A percentile compares a stretch with the other conserved stretches of the same genome.
phyloP scores from a whole-genome alignment of 169 alveolate genomes.

The Perkinsus marinus region DNA sequence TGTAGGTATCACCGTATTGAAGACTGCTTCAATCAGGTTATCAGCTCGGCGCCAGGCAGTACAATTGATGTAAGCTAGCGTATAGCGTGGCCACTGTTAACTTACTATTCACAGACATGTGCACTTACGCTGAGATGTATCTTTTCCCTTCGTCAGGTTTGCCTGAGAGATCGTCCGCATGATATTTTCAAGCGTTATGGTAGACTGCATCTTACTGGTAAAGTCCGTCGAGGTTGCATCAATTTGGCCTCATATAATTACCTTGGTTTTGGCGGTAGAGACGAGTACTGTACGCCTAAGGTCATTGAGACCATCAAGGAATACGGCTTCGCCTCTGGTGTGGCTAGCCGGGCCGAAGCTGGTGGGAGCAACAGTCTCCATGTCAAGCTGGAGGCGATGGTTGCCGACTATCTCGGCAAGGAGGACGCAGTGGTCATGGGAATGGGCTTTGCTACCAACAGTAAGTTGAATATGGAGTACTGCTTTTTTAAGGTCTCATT shows the following conservation, averaged over 20 bases:
- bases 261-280: constrained; percentile 8
- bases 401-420: constrained; percentile 5
- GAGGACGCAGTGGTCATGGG: constrained; percentile 7
- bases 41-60: neutral
- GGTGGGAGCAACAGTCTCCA: constrained; percentile 2
- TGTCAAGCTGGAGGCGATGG: constrained; percentile 1
- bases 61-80: neutral
- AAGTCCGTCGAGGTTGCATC: neutral
- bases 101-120: too few species aligned
- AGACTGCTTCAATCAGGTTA: neutral
- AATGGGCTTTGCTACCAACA: constrained; percentile 6
- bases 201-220: neutral
- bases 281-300: neutral
- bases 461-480: neutral
- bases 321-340: neutral
- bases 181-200: neutral
- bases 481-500: too few species aligned
- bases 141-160: neutral
- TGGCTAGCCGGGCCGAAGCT: neutral
- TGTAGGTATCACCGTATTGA: neutral
- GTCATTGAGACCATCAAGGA: neutral
- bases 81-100: too few species aligned
- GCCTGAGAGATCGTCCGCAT: neutral
- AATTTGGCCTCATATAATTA: constrained; percentile 1
- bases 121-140: neutral